These are phyloP conservation scores for Achaetomium macrosporum DNA, from an alignment of 2,329 filamentous ascomycete genomes.

Conservation along the genomic window DNA sequence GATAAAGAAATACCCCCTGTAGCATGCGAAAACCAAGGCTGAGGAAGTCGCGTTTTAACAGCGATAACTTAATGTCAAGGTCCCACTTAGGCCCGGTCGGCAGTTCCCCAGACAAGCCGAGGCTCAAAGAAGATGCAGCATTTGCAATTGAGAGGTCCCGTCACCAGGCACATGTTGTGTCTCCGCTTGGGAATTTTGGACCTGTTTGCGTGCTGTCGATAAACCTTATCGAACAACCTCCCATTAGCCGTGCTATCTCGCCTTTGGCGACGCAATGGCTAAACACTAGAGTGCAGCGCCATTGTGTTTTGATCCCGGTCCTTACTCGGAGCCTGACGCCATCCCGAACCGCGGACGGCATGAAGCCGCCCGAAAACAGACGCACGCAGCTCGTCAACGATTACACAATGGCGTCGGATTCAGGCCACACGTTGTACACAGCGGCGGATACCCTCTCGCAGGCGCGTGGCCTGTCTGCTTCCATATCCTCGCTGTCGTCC, in stretches of 20 bases:
- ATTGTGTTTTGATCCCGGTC: neutral
- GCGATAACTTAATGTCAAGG: neutral
- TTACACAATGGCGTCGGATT: constrained; percentile 3
- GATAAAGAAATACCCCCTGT: too few relatives aligned
- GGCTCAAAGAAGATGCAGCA: constrained; percentile 10
- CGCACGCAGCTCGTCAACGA: neutral
- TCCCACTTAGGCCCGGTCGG: constrained; percentile 4
- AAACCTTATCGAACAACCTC: constrained; percentile 7
- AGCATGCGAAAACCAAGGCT: too few relatives aligned
- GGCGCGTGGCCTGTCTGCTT: constrained; percentile 53
- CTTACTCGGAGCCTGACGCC: neutral
- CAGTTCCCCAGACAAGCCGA: constrained; percentile 11
- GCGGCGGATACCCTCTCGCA: constrained; percentile 40
- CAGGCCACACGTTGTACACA: constrained; percentile 7
- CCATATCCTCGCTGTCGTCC: constrained; percentile 50
- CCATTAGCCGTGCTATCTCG: neutral
- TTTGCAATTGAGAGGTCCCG: neutral
- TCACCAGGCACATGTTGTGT: constrained; percentile 13
- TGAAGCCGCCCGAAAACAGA: neutral
- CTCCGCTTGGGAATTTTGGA: neutral
- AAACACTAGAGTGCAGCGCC: neutral
- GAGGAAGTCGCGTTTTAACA: neutral
- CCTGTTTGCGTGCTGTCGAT: constrained; percentile 5
- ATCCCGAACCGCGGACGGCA: too few relatives aligned
- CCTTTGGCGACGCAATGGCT: constrained; percentile 11